A percentile compares a stretch with the other conserved stretches of the same genome.
Conservation (phyloP, 768 basidiomycete species). For the Gloeopeniophorella convolvens region DNA sequence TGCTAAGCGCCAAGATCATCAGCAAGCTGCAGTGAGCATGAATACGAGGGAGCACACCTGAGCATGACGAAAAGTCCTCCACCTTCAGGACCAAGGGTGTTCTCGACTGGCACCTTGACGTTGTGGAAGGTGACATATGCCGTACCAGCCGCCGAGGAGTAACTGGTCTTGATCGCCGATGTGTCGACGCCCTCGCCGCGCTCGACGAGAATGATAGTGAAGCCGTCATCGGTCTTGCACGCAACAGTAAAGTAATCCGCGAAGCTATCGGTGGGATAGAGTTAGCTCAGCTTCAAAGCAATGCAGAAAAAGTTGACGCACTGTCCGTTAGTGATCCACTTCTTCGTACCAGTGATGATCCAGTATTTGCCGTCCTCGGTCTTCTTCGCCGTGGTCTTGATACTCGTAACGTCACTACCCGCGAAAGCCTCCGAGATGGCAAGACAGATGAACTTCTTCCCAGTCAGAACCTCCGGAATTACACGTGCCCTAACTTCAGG, state of each 20-base stretch:
- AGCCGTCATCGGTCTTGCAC: constrained; percentile 65
- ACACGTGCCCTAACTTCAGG: constrained; percentile 50
- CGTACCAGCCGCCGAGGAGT: constrained; percentile 84
- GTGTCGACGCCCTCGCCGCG: constrained; percentile 79
- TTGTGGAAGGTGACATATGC: constrained; percentile 78
- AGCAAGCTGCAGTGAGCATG: constrained; percentile 27
- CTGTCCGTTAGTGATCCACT: constrained; percentile 81
- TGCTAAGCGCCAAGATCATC: constrained; percentile 37
- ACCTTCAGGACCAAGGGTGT: constrained; percentile 78
- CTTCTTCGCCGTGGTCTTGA: constrained; percentile 73
- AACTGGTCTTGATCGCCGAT: constrained; percentile 83
- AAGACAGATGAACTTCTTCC: constrained; percentile 79
- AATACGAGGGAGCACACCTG: constrained; percentile 30
- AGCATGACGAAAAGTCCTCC: constrained; percentile 62
- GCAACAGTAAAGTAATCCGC: constrained; percentile 59
- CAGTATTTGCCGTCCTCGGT: constrained; percentile 77
- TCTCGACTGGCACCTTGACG: constrained; percentile 79
- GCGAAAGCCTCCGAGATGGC: constrained; percentile 89
- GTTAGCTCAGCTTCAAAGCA: not conserved
- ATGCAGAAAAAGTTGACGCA: constrained; percentile 24
- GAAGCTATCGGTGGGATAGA: constrained; percentile 29
- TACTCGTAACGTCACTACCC: constrained; percentile 76
- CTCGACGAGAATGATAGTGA: constrained; percentile 84
- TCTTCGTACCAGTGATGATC: constrained; percentile 84
- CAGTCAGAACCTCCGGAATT: constrained; percentile 55